A percentile compares a stretch with the other conserved stretches of the same genome.
phyloP scores from a whole-genome alignment of 306 rosid species.

The Ceratonia siliqua region DNA sequence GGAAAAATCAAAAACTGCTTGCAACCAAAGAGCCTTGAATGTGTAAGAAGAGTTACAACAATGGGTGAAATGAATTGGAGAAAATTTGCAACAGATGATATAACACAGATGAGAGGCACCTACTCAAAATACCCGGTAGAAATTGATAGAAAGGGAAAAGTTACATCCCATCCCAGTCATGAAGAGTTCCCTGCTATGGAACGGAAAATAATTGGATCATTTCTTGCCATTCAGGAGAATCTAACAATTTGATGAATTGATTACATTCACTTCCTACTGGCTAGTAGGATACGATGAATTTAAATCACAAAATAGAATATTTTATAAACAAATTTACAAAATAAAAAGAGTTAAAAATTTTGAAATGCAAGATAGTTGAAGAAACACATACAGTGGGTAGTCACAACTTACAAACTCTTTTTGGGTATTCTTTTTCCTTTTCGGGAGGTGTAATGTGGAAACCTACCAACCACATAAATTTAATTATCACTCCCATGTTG shows the following conservation, averaged over 20 bases:
- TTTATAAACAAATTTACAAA: no score
- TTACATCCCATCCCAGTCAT: constrained; percentile 65
- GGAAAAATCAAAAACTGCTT: constrained; percentile 66
- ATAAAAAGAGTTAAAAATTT: constrained; percentile 31
- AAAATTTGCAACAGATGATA: constrained; percentile 65
- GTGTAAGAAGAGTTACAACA: constrained; percentile 68
- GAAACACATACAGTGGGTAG: not conserved
- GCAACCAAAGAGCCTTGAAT: constrained; percentile 79
- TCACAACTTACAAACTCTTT: not conserved
- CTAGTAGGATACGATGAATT: constrained; percentile 27
- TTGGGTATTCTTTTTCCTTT: constrained; percentile 26
- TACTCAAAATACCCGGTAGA: constrained; percentile 85
- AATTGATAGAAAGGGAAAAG: constrained; percentile 72
- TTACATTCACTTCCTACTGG: constrained; percentile 6
- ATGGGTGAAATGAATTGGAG: constrained; percentile 81
- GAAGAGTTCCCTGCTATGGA: constrained; percentile 89
- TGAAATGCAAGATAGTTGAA: constrained; percentile 30
- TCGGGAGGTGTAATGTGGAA: not conserved
- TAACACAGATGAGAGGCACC: constrained; percentile 82
- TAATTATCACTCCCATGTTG: not conserved
- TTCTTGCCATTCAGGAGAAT: constrained; percentile 80
- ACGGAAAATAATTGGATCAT: constrained; percentile 80
- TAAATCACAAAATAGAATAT: constrained; percentile 34
- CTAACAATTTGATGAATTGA: constrained; percentile 61
- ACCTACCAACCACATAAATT: not conserved